Evolutionary conservation across 2,329 filamentous ascomycete genomes (phyloP), one percentile per base, ranked within the genome.

Genomic region (Colletotrichum sp.): DNA sequence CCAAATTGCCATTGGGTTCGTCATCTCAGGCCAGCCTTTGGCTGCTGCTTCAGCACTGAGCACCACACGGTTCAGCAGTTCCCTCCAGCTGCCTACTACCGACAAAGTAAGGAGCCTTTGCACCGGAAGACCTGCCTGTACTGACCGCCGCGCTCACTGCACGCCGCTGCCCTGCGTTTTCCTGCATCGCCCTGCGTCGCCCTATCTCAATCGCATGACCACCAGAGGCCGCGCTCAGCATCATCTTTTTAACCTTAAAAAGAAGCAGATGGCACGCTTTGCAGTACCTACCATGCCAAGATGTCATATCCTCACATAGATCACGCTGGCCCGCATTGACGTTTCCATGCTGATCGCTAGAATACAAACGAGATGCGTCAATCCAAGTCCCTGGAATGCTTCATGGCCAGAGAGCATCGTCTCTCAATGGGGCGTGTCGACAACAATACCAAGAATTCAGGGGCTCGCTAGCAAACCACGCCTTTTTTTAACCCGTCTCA

Each of bases 51-150:
- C 59, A 60, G 62, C 59, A 71, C 60, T 70, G 66, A 28, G 39
- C 68, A 60, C 59, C 48, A 63, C 72, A 75, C 72, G 72, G 72
- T 66, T 75, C 72, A 75, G 72, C 67, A 18, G 72, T 75, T 75
- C 68, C 32, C 24, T 48, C 18, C 39, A n/a, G 39, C 28, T 63
- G 18, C 39, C 30, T 30, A n/a, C 57, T 24, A 32, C 48, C n/a
- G 44, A 13, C 44, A 52, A 52, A 52, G 44, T 52, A 52, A 52
- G 44, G 44, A 69, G 66, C 44, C 39, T 30, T 18, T 52, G 13
- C 34, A 39, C 12, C 32, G 32, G 52, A 52, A 18, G 22, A 69
- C 18, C n/a, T 48, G 12, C 44, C 44, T 52, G 44, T 55, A 52
- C n/a, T 52, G n/a, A 24, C 44, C 44, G 10, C 44, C n/a, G 18